These are phyloP conservation scores for Raffaelea arxii DNA, from an alignment of 2,329 filamentous ascomycete species.

Conservation along the genomic window DNA sequence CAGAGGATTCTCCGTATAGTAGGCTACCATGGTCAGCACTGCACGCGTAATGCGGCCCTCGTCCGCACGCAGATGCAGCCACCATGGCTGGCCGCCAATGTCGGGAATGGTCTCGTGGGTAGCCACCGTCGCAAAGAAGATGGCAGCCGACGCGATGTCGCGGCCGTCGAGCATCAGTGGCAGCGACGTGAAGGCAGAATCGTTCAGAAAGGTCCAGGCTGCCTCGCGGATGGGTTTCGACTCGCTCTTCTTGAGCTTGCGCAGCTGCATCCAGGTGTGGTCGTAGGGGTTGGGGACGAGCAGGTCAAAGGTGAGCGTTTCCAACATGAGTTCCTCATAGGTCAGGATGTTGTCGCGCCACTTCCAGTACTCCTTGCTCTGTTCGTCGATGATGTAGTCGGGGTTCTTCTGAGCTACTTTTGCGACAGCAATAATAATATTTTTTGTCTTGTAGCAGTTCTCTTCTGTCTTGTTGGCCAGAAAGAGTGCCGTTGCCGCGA, in stretches of 20 bases:
- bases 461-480: slow-evolving; percentile 96
- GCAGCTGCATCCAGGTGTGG: slow-evolving; percentile 69
- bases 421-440: slow-evolving; percentile 86
- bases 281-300: slow-evolving; percentile 84
- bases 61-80: slow-evolving; percentile 66
- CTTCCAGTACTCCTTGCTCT: slow-evolving; percentile 96
- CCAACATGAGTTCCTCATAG: slow-evolving; percentile 87
- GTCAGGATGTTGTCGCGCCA: slow-evolving; percentile 92
- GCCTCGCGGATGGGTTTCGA: slow-evolving; percentile 15
- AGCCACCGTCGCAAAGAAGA: slow-evolving; percentile 78
- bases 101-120: slow-evolving; percentile 69
- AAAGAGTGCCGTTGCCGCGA: slow-evolving; percentile 85
- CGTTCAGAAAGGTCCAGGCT: slow-evolving; percentile 83
- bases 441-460: slow-evolving; percentile 90
- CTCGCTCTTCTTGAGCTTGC: slow-evolving; percentile 11
- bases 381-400: slow-evolving; percentile 83
- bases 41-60: slow-evolving; percentile 61
- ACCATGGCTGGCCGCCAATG: slow-evolving; percentile 71
- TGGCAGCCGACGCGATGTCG: slow-evolving; percentile 72
- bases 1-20: slow-evolving; percentile 55
- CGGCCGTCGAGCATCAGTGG: slow-evolving; percentile 72
- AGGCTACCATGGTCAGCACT: slow-evolving; percentile 65
- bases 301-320: slow-evolving; percentile 87
- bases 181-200: slow-evolving; percentile 74
- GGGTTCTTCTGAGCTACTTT: slow-evolving; percentile 92